These are phyloP conservation scores for Calonectria hawksworthii DNA, from an alignment of 2,329 filamentous ascomycete species.

Conservation along the genomic window DNA sequence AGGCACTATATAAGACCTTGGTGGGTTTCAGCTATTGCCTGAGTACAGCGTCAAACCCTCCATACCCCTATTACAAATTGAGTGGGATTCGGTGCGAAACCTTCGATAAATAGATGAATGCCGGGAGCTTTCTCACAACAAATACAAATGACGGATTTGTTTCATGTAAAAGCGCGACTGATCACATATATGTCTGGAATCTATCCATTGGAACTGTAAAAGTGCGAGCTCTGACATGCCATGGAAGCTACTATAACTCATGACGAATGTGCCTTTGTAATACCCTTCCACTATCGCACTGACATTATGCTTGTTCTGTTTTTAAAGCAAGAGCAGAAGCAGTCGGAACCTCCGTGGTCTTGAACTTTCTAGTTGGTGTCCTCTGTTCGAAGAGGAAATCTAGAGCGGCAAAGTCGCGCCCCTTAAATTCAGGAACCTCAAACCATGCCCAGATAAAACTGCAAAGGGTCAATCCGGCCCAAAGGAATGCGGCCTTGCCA, in stretches of 20 bases:
- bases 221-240: background rate
- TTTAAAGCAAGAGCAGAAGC: background rate
- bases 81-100: background rate
- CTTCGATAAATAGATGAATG: background rate
- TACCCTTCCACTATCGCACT: background rate
- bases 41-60: background rate
- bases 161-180: background rate
- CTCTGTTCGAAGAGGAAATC: constrained; percentile 1
- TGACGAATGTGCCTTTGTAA: background rate
- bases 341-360: background rate
- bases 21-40: background rate
- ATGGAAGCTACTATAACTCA: background rate
- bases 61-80: background rate
- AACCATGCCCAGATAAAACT: constrained; percentile 13
- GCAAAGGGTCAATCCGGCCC: background rate
- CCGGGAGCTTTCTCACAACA: accelerated
- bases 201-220: background rate
- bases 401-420: background rate
- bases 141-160: too few species aligned
- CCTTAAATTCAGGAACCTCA: constrained; percentile 13
- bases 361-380: background rate
- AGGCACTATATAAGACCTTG: background rate
- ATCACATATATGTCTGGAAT: background rate
- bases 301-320: background rate
- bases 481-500: constrained; percentile 8